Evolutionary conservation across 1,139 yeast genomes (phyloP).

Genomic region (Scheffersomyces insectosa): DNA sequence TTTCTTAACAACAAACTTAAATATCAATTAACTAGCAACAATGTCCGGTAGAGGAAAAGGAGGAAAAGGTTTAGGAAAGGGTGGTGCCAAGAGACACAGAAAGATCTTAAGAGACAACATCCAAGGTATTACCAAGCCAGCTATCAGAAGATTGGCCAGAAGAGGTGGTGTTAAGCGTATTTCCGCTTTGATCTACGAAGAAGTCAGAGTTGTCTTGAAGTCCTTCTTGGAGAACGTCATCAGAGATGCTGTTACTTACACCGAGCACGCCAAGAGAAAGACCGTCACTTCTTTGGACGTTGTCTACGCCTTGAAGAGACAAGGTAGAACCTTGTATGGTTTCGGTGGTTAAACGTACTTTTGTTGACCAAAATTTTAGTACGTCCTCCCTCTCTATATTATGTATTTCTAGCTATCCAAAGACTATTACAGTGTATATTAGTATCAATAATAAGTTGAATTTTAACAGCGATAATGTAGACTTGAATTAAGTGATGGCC

Average conservation of each 20-base stretch:
- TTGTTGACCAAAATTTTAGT: constrained; percentile 2
- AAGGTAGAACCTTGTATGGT: constrained; percentile 99
- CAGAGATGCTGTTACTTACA: constrained; percentile 98
- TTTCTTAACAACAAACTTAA: constrained; percentile 4
- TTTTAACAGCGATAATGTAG: neutral
- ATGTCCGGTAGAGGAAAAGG: constrained; percentile 99
- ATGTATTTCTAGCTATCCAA: constrained; percentile 20
- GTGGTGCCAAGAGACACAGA: constrained; percentile 99
- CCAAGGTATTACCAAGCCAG: constrained; percentile 99
- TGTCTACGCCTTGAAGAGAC: constrained; percentile 99
- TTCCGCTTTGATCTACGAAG: constrained; percentile 97
- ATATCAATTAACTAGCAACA: constrained; percentile 29
- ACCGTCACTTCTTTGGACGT: constrained; percentile 98
- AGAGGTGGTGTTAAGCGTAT: constrained; percentile 99
- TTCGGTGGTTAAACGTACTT: constrained; percentile 83
- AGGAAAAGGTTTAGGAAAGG: constrained; percentile 99
- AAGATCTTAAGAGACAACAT: constrained; percentile 99
- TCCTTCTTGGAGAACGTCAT: constrained; percentile 95
- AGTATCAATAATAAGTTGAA: constrained; percentile 22
- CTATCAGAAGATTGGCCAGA: constrained; percentile 99
- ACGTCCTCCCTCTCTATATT: neutral
- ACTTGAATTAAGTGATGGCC: neutral
- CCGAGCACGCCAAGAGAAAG: constrained; percentile 99
- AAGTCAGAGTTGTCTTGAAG: constrained; percentile 96
- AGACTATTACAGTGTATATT: constrained; percentile 29